A percentile compares a stretch with the other conserved stretches of the same genome.
Conservation (phyloP, 2,329 filamentous ascomycete genomes). For the Aspergillus costaricaensis region DNA sequence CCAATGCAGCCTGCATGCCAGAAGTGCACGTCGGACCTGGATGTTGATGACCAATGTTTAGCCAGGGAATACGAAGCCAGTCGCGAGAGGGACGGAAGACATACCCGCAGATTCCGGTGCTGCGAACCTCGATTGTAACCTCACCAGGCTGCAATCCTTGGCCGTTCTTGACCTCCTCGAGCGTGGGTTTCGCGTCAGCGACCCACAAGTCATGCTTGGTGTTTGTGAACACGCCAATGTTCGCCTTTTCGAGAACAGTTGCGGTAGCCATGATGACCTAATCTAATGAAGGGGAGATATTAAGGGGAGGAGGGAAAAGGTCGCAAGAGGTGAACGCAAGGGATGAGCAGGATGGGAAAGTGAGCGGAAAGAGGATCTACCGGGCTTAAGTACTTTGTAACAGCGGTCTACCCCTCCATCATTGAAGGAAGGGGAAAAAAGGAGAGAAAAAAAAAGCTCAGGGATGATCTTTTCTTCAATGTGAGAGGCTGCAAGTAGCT, state of each 20-base stretch:
- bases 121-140: conserved; percentile 85
- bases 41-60: conserved; percentile 9
- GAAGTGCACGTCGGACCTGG: conserved; percentile 90
- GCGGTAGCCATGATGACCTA: conserved; percentile 30
- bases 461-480: background rate
- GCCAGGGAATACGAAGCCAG: background rate
- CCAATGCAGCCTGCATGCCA: conserved; percentile 96
- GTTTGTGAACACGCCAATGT: conserved; percentile 96
- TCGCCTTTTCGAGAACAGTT: conserved; percentile 65
- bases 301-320: conserved; percentile 4
- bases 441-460: background rate
- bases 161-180: conserved; percentile 71
- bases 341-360: conserved; percentile 14
- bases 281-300: conserved; percentile 3
- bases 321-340: conserved; percentile 8
- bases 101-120: conserved; percentile 93
- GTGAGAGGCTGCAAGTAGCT: background rate
- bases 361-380: conserved; percentile 11
- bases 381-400: background rate
- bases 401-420: background rate
- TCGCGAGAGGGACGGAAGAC: conserved; percentile 23
- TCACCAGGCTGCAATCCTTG: conserved; percentile 74
- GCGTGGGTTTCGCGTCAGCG: conserved; percentile 71
- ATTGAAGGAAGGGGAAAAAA: background rate
- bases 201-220: conserved; percentile 91